Evolutionary conservation across 2,329 filamentous ascomycete species (phyloP).

Genomic region (Pseudogymnoascus sp.): DNA sequence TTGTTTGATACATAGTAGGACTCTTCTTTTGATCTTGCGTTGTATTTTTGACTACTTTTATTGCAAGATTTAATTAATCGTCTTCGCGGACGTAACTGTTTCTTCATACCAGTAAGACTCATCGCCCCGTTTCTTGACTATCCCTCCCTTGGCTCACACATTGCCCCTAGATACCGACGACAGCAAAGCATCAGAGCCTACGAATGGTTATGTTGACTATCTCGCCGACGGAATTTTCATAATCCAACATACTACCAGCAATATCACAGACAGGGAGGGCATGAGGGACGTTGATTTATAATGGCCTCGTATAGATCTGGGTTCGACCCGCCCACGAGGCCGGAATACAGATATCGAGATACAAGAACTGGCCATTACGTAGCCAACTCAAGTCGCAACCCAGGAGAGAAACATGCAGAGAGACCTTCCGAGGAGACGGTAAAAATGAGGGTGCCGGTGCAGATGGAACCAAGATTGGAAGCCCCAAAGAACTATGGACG

Average conservation of each 20-base stretch:
- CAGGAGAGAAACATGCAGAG: slow-evolving; percentile 13
- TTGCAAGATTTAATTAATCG: slow-evolving; percentile 16
- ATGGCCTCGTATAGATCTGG: slow-evolving; percentile 39
- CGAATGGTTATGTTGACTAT: slow-evolving; percentile 25
- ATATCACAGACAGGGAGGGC: slow-evolving; percentile 19
- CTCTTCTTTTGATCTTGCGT: slow-evolving; percentile 15
- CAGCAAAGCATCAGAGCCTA: slow-evolving; percentile 13
- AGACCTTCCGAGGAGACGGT: slow-evolving; percentile 32
- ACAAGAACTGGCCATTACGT: slow-evolving; percentile 23
- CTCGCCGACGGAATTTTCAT: slow-evolving; percentile 17
- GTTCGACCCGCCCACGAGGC: slow-evolving; percentile 35
- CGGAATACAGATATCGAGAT: slow-evolving; percentile 32
- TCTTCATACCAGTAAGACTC: slow-evolving; percentile 13
- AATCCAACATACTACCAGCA: slow-evolving; percentile 20
- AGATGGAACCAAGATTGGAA: slow-evolving; percentile 17
- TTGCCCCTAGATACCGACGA: not conserved
- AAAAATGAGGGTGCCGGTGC: slow-evolving; percentile 32
- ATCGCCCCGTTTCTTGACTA: slow-evolving; percentile 14
- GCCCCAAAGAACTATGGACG: slow-evolving; percentile 12
- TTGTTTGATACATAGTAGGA: slow-evolving; percentile 24
- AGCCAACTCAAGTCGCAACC: slow-evolving; percentile 9
- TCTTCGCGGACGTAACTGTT: slow-evolving; percentile 21
- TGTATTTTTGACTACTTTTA: slow-evolving; percentile 18
- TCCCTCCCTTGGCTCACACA: slow-evolving; percentile 4
- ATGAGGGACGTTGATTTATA: slow-evolving; percentile 19